Evolutionary conservation across 2,329 filamentous ascomycete species (phyloP).

Genomic region (Fusarium udum): DNA sequence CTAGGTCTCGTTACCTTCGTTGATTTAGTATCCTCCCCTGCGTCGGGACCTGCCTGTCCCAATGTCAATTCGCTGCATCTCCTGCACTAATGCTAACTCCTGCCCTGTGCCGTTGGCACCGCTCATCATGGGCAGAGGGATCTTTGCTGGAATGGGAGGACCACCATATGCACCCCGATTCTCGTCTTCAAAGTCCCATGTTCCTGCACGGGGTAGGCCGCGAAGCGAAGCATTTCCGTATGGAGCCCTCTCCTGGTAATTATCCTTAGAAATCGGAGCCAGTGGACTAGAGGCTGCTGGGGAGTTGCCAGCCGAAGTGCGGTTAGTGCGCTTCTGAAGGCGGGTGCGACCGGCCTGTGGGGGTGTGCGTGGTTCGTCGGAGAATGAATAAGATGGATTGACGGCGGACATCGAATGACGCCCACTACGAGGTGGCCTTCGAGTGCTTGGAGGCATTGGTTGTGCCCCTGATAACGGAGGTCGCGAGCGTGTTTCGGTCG

Average conservation of each 20-base stretch:
- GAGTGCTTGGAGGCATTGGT: slow-evolving; percentile 59
- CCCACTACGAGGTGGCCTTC: slow-evolving; percentile 62
- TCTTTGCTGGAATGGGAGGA: slow-evolving; percentile 76
- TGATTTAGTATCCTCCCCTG: slow-evolving; percentile 54
- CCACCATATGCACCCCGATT: slow-evolving; percentile 58
- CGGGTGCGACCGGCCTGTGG: slow-evolving; percentile 61
- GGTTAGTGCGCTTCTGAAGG: slow-evolving; percentile 70
- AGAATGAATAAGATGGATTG: slow-evolving; percentile 45
- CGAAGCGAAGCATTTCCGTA: slow-evolving; percentile 47
- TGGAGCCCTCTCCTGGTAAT: slow-evolving; percentile 56
- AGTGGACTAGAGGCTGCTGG: slow-evolving; percentile 58
- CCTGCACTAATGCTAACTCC: slow-evolving; percentile 71
- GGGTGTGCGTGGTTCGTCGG: slow-evolving; percentile 47
- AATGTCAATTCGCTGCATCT: slow-evolving; percentile 75
- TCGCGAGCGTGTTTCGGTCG: slow-evolving; percentile 50
- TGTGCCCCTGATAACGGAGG: slow-evolving; percentile 63
- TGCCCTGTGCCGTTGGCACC: slow-evolving; percentile 55
- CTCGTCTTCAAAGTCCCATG: slow-evolving; percentile 64
- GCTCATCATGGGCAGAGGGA: slow-evolving; percentile 67
- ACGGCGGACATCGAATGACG: slow-evolving; percentile 59
- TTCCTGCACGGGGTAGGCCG: slow-evolving; percentile 56
- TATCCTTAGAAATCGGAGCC: slow-evolving; percentile 62
- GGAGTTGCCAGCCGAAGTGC: slow-evolving; percentile 52
- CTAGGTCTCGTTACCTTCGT: slow-evolving; percentile 30
- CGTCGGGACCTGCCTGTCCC: slow-evolving; percentile 67